Percentiles rank a stretch among this genome's conserved stretches.
phyloP scores from a whole-genome alignment of 441 rosid genomes.

The Croton setiger region DNA sequence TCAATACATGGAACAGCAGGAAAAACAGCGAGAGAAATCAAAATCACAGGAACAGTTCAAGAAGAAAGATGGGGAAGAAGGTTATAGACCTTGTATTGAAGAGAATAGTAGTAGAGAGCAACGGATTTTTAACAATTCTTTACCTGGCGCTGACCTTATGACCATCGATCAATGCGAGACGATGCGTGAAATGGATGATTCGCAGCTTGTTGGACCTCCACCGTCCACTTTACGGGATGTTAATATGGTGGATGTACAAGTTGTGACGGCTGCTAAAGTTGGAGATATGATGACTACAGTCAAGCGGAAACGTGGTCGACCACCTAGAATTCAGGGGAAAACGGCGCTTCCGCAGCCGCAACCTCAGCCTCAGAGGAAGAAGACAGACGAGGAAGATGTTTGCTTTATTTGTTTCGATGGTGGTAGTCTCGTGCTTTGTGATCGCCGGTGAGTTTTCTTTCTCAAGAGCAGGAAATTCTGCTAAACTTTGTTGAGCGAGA shows the following conservation, averaged over 20 bases:
- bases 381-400: slow-evolving; percentile 78
- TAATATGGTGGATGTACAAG: slow-evolving; percentile 28
- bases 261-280: slow-evolving; percentile 23
- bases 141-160: slow-evolving; percentile 36
- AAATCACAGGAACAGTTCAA: slow-evolving; percentile 6
- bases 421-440: slow-evolving; percentile 96
- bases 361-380: slow-evolving; percentile 31
- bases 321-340: slow-evolving; percentile 48
- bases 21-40: not conserved
- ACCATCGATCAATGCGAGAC: slow-evolving; percentile 57
- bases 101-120: slow-evolving; percentile 11
- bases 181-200: slow-evolving; percentile 39
- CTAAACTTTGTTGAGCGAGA: not conserved
- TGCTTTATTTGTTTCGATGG: slow-evolving; percentile 99
- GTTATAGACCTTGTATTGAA: slow-evolving; percentile 24
- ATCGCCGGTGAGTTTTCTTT: slow-evolving; percentile 72
- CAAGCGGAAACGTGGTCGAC: slow-evolving; percentile 85
- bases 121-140: slow-evolving; percentile 24
- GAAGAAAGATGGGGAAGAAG: slow-evolving; percentile 23
- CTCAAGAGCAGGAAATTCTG: not conserved
- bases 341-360: slow-evolving; percentile 19
- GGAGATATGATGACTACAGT: slow-evolving; percentile 27
- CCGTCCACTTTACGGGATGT: slow-evolving; percentile 8
- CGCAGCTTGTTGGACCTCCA: slow-evolving; percentile 33
- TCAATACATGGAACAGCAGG: slow-evolving; percentile 16